phyloP scores from a whole-genome alignment of 805 yeast species.

The Kurtzmaniella cleridarum region DNA sequence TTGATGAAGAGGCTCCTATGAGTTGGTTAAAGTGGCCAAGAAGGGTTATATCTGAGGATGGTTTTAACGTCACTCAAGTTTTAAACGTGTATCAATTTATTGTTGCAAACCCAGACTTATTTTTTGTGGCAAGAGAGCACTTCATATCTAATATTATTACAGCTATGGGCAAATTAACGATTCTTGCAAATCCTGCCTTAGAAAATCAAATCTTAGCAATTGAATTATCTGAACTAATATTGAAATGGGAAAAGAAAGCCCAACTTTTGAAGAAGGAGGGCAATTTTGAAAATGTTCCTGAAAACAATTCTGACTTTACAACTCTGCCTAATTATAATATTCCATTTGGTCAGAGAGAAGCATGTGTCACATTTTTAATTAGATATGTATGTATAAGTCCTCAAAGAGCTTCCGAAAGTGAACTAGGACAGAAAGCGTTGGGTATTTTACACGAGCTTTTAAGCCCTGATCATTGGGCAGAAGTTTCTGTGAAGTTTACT shows the following conservation, averaged over 20 bases:
- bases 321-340: slow-evolving; percentile 50
- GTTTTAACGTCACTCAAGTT: slow-evolving; percentile 80
- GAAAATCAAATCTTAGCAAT: slow-evolving; percentile 85
- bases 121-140: slow-evolving; percentile 81
- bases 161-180: slow-evolving; percentile 86
- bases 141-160: slow-evolving; percentile 84
- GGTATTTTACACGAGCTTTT: slow-evolving; percentile 70
- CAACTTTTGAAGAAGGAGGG: slow-evolving; percentile 9
- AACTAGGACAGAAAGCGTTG: slow-evolving; percentile 74
- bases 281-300: slow-evolving; percentile 6
- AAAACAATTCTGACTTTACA: slow-evolving; percentile 28
- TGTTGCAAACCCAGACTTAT: slow-evolving; percentile 77
- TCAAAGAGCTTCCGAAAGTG: slow-evolving; percentile 78
- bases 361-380: slow-evolving; percentile 83
- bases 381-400: slow-evolving; percentile 84
- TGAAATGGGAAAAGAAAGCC: slow-evolving; percentile 76
- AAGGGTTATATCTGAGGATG: slow-evolving; percentile 85
- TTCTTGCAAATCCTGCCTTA: slow-evolving; percentile 66
- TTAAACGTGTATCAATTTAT: slow-evolving; percentile 83
- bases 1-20: slow-evolving; percentile 46
- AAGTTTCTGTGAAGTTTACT: slow-evolving; percentile 77
- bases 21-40: slow-evolving; percentile 95
- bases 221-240: slow-evolving; percentile 79
- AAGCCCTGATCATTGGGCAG: slow-evolving; percentile 77
- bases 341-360: slow-evolving; percentile 79